phyloP scores from a whole-genome alignment of 305 asterid species.

The Fraxinus paxiana region DNA sequence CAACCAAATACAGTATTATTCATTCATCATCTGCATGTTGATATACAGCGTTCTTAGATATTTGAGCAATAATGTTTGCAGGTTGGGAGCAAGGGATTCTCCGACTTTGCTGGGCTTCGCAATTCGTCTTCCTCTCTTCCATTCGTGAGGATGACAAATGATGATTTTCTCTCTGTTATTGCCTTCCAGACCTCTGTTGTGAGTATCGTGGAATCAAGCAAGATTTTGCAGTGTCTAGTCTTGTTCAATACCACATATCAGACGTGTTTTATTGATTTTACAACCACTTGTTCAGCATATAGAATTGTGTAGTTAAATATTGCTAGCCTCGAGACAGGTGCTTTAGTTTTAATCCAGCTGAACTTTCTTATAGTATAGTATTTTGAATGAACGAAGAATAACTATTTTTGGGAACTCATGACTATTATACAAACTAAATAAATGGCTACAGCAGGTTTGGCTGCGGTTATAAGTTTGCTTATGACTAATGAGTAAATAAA shows the following conservation, averaged over 20 bases:
- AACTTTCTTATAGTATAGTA: neutral
- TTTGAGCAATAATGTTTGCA: slow-evolving; percentile 28
- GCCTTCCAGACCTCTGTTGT: slow-evolving; percentile 75
- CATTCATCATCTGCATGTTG: neutral
- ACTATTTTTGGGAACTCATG: neutral
- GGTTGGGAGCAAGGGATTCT: slow-evolving; percentile 75
- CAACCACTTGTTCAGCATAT: neutral
- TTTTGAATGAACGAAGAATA: neutral
- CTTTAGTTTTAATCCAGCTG: neutral
- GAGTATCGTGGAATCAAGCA: slow-evolving; percentile 31
- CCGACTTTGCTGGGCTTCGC: slow-evolving; percentile 73
- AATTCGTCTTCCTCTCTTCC: slow-evolving; percentile 58
- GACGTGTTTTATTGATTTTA: neutral
- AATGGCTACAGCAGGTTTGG: neutral
- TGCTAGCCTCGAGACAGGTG: neutral
- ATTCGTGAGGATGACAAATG: slow-evolving; percentile 48
- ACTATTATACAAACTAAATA: neutral
- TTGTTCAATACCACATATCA: neutral
- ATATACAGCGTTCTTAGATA: neutral
- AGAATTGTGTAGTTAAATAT: neutral
- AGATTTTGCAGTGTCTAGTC: neutral
- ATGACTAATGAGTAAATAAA: neutral
- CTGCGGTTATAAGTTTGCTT: neutral
- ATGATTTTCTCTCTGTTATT: slow-evolving; percentile 59
- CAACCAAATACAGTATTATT: neutral